Conservation (phyloP, 331 rosid species). For the Prunus yedoensis region DNA sequence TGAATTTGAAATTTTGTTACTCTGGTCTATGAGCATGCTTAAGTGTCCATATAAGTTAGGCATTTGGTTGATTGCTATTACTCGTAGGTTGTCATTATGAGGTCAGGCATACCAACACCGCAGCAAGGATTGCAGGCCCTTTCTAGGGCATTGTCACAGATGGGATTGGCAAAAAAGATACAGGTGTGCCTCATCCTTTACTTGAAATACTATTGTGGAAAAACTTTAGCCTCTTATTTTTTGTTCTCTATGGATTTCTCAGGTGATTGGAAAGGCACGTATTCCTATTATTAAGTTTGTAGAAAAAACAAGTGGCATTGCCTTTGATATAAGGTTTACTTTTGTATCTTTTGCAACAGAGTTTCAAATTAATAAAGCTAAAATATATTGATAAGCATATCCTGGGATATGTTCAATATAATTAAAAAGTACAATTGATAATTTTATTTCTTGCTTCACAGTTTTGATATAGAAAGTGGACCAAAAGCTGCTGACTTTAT, state of each 20-base stretch:
- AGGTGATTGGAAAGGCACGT: conserved; percentile 97
- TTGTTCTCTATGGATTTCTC: conserved; percentile 23
- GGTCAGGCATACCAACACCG: conserved; percentile 66
- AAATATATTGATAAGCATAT: background rate
- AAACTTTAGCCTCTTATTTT: conserved; percentile 9
- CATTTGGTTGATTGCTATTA: conserved; percentile 21
- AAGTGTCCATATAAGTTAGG: background rate
- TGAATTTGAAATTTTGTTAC: background rate
- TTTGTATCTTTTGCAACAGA: conserved; percentile 8
- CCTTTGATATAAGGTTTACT: conserved; percentile 83
- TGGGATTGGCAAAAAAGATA: conserved; percentile 76
- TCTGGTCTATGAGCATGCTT: background rate
- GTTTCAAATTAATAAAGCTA: background rate
- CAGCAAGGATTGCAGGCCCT: conserved; percentile 87
- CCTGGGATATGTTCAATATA: background rate
- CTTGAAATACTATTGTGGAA: background rate
- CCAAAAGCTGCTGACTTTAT: conserved; percentile 92
- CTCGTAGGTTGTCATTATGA: conserved; percentile 81
- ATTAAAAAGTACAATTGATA: background rate
- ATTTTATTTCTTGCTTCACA: conserved; percentile 34
- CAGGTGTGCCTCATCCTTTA: conserved; percentile 45
- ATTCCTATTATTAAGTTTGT: conserved; percentile 91
- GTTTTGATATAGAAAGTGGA: conserved; percentile 88
- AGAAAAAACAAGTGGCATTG: conserved; percentile 72
- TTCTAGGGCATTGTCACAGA: conserved; percentile 91